Percentiles rank a stretch among this genome's conserved stretches.
Conservation (phyloP, 495 filamentous ascomycete genomes). For the Rhizodiscina lignyota region DNA sequence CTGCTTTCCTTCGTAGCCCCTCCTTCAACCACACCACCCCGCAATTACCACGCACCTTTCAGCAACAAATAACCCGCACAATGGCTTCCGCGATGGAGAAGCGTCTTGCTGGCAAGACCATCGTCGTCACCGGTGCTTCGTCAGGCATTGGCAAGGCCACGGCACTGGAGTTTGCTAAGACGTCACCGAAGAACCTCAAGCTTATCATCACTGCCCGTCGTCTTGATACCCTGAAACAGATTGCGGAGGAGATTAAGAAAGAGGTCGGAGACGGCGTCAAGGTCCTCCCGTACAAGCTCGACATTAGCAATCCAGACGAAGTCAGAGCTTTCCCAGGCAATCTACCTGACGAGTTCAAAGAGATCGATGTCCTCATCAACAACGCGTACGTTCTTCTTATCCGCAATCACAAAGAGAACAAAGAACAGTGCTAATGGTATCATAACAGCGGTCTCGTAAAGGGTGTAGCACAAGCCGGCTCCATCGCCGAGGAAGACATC, state of each 20-base stretch:
- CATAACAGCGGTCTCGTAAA: constrained; percentile 58
- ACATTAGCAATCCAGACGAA: constrained; percentile 68
- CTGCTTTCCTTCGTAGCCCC: too few relatives aligned
- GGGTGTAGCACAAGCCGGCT: constrained; percentile 71
- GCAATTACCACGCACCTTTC: too few relatives aligned
- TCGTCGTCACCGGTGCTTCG: constrained; percentile 82
- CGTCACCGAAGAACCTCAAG: constrained; percentile 63
- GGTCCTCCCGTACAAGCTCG: constrained; percentile 66
- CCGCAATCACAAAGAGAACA: background rate
- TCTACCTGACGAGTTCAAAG: constrained; percentile 68
- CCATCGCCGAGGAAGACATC: constrained; percentile 72
- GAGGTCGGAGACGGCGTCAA: constrained; percentile 70
- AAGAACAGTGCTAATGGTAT: background rate
- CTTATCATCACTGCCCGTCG: constrained; percentile 78
- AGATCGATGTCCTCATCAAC: constrained; percentile 85
- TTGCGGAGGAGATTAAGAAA: constrained; percentile 61
- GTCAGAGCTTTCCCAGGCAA: constrained; percentile 55
- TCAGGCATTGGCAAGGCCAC: constrained; percentile 81
- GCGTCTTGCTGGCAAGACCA: constrained; percentile 86
- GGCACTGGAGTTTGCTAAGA: constrained; percentile 83
- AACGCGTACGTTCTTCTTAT: constrained; percentile 58
- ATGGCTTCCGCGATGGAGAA: constrained; percentile 68
- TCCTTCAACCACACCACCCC: too few relatives aligned
- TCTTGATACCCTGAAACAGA: constrained; percentile 55
- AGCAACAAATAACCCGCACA: too few relatives aligned